Base-by-base conservation (phyloP, 768 basidiomycete genomes). In the Serendipita sp. region DNA sequence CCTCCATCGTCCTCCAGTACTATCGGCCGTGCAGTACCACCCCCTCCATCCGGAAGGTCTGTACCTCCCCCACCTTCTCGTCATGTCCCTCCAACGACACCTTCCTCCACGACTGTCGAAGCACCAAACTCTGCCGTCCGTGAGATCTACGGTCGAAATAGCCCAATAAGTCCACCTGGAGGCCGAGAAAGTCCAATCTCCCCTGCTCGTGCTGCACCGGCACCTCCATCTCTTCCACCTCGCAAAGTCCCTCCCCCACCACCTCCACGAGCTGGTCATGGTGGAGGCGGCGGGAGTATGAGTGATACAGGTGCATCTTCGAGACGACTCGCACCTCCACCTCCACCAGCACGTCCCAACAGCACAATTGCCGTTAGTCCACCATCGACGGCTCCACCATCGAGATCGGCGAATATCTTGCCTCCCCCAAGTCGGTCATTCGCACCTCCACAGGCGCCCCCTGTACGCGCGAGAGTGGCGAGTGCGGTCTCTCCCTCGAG, bases 301-400 rank as follows among this genome's bases (percentile, higher is more conserved):
- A 51, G 62, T 9, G 45, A 43, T 7, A 22, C 53, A n/a, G 63
- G 53, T 20, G 30, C 56, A 14, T 20, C 61, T 5, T 56, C 62
- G 17, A 51, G 50, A 30, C 72, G 71, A 51, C 69, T 70, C 13
- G 62, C 26, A 17, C 62, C 62, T 22, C 68, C 75, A 17, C 71
- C 74, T 3, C 71, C 74, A 5, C 72, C 73, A 3, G 70, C 72
- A 7, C 68, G 73, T 60, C 42, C 70, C 1, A 56, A 30, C 5
- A 65, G 60, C 5, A 28, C 62, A 20, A 43, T 63, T 64, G 60
- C 22, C 5, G 30, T 31, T 7, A 48, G 45, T n/a, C n/a, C 45
- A 48, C n/a, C 45, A 41, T 26, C 33, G 22, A 3, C 60, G 3
- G 22, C 26, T 50, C 44, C 44, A 33, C 41, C 24, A 2, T 31